phyloP scores from a whole-genome alignment of 805 yeast genomes.

The Pichia exigua region DNA sequence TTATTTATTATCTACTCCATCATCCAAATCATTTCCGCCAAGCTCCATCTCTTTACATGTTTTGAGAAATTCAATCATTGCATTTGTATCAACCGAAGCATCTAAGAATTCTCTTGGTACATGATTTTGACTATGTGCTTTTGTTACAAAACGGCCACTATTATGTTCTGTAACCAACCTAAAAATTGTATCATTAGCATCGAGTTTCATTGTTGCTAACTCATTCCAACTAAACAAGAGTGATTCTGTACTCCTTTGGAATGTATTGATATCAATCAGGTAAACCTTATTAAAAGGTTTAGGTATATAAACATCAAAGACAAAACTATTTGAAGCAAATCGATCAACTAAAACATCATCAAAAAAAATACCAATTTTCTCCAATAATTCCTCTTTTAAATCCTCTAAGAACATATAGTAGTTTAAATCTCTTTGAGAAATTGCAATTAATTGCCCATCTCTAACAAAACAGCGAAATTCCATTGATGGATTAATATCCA shows the following conservation, averaged over 20 bases:
- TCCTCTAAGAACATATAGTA: conserved; percentile 63
- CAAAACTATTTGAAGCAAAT: conserved; percentile 51
- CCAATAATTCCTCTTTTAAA: conserved; percentile 39
- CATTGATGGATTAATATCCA: conserved; percentile 73
- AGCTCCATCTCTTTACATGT: conserved; percentile 32
- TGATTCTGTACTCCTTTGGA: conserved; percentile 68
- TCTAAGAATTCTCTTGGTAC: conserved; percentile 90
- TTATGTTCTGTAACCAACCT: conserved; percentile 65
- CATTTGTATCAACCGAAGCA: conserved; percentile 61
- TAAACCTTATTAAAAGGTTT: conserved; percentile 58
- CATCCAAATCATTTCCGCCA: neutral
- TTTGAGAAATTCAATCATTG: conserved; percentile 61
- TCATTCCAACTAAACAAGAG: conserved; percentile 83
- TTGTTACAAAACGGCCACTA: conserved; percentile 66
- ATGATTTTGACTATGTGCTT: conserved; percentile 82
- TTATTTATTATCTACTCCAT: neutral
- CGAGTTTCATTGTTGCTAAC: conserved; percentile 32
- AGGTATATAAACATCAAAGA: conserved; percentile 79
- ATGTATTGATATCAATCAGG: conserved; percentile 84
- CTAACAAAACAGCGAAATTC: conserved; percentile 86
- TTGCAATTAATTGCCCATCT: conserved; percentile 55
- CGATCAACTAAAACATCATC: conserved; percentile 36
- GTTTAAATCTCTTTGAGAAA: conserved; percentile 81
- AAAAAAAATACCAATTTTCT: conserved; percentile 48
- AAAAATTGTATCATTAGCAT: conserved; percentile 34